Evolutionary conservation across 345 rosid species (phyloP), one percentile per base, ranked within the genome.

Genomic region (Alliaria petiolata): DNA sequence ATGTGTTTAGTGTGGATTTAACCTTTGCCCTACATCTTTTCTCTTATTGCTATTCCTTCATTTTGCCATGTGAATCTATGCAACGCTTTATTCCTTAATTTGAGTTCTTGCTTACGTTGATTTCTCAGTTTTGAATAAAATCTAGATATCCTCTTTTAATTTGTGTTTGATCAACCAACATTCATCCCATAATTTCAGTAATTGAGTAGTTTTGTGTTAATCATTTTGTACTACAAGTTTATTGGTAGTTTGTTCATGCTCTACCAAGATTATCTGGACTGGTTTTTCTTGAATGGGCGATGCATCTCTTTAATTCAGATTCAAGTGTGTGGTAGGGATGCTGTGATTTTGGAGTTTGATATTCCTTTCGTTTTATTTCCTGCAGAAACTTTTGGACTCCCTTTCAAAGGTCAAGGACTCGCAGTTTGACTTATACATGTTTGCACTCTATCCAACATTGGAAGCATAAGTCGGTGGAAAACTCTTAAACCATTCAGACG

Each of bases 371-470:
- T 59, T 1, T 65, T n/a, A n/a, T 71, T 7, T 28, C 28, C 45
- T 84, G 75, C 76, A 95, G 98, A 84, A 84, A 79, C 80, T 84
- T 67, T 97, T 86, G 69, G 47, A 19, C 55, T 80, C 62, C 76
- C 81, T 95, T 7, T 61, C 83, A 28, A 86, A 76, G 58, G 97
- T 84, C n/a, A n/a, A n/a, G 74, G 87, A 86, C 80, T 6, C 9
- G n/a, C n/a, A n/a, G n/a, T n/a, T n/a, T n/a, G n/a, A 34, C 8
- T 34, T 7, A 6, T 7, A 34, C 1, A 7, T 72, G 72, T 70
- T 36, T 58, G 88, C 95, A 30, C 88, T 95, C 61, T 63, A 82
- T 66, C 88, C 96, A 17, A 83, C 88, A 34, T 51, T 76, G 65
- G 82, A 77, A 63, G 91, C 93, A 51, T 79, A 91, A 79, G 82